Evolutionary conservation across 1,284 basidiomycete genomes (phyloP).

Genomic region (Boletus smithii): DNA sequence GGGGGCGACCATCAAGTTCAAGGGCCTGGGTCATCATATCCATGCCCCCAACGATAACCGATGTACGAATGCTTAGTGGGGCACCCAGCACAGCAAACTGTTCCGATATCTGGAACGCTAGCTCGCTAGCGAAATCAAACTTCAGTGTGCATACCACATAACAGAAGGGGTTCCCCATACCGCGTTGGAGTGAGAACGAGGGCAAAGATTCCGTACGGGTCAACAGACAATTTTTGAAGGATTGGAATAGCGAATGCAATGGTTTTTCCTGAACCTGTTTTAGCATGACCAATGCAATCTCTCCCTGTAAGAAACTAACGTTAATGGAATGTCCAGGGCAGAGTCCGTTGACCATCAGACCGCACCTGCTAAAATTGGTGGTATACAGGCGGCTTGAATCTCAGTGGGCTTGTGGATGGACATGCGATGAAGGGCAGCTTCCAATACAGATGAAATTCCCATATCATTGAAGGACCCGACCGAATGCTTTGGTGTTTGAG

Average conservation of each 20-base stretch:
- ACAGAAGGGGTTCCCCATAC: conserved; percentile 41
- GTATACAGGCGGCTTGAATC: conserved; percentile 89
- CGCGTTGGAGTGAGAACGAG: conserved; percentile 92
- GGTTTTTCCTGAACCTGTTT: conserved; percentile 98
- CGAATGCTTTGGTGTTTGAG: not conserved
- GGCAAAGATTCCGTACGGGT: conserved; percentile 94
- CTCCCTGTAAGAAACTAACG: conserved; percentile 44
- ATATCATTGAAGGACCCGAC: conserved; percentile 60
- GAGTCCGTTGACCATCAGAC: conserved; percentile 3
- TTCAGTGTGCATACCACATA: not conserved
- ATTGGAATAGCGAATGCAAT: conserved; percentile 97
- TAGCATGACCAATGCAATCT: conserved; percentile 96
- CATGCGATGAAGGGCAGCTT: conserved; percentile 73
- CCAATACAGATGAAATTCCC: conserved; percentile 72
- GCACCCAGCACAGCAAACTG: conserved; percentile 92
- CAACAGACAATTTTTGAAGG: conserved; percentile 81
- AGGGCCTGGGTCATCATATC: conserved; percentile 96
- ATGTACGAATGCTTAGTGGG: conserved; percentile 76
- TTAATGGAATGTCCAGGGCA: not conserved
- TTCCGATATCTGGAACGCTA: conserved; percentile 96
- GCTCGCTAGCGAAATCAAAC: conserved; percentile 56
- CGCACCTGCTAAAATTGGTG: conserved; percentile 78
- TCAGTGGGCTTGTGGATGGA: conserved; percentile 86
- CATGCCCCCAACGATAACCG: conserved; percentile 96
- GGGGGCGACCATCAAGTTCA: conserved; percentile 83